Base-by-base conservation (phyloP, 768 basidiomycete genomes). In the Leccinum barrowsii region DNA sequence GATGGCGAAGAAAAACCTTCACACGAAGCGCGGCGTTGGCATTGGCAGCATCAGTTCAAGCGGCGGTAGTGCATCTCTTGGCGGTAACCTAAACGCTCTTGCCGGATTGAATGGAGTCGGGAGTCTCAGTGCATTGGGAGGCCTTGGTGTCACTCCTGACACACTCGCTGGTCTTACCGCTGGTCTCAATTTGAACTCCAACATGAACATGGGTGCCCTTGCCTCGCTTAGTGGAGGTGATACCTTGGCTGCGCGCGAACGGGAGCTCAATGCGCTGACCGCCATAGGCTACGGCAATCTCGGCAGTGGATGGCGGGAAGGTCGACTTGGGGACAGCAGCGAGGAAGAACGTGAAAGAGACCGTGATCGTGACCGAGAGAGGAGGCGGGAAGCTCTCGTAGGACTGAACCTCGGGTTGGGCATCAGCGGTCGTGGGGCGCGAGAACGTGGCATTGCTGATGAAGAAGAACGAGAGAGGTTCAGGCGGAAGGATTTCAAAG, bases 1-100 rank as follows among this genome's bases (percentile, higher is more conserved):
- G 76, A 98, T 99, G 95, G 97, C 97, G 19, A 98, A 98, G 85
- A 99, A 99, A 83, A 98, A 99, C 69, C 74, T 99, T 40, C 96
- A 99, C 69, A 96, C 94, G 19, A 97, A 96, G 77, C 80, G 92
- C 40, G 90, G 90, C 2, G 86, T 93, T 22, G 91, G 91, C n/a
- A 84, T 85, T 5, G 77, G 85, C 19, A 76, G 77, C 35, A 65
- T 63, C 8, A 60, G 57, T 22, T 62, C 70, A 12, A 67, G 65
- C 35, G 61, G 70, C 57, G 73, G 73, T 48, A 59, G 66, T 56
- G 55, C 70, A 50, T 64, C 70, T 59, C 59, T 67, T 50, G 70
- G 71, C 42, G 63, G 42, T 60, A 67, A 67, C 55, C 35, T 71
- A 50, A 59, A 68, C 46, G 54, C 63, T 56, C 59, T 67, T 15